These are phyloP conservation scores for Monosporascus sp. DNA, from an alignment of 2,329 filamentous ascomycete species.

Conservation along the genomic window DNA sequence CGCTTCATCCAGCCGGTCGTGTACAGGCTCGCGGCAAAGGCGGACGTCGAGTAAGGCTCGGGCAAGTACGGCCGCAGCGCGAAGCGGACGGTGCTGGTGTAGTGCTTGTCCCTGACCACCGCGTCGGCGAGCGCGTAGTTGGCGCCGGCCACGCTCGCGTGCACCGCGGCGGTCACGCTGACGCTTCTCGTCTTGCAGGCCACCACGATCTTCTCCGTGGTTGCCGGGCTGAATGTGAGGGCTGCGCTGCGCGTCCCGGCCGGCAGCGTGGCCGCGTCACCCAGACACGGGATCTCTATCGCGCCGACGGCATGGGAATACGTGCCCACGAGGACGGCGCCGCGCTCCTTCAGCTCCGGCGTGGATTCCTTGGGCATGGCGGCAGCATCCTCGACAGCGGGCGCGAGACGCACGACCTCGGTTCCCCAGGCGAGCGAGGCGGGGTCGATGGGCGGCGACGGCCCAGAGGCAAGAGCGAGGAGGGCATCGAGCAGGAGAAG, in stretches of 20 bases:
- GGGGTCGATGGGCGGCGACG: slow-evolving; percentile 12
- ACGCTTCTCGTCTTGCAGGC: slow-evolving; percentile 14
- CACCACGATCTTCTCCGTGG: slow-evolving; percentile 13
- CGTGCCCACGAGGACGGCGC: slow-evolving; percentile 8
- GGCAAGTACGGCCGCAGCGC: slow-evolving; percentile 22
- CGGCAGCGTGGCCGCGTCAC: slow-evolving; percentile 12
- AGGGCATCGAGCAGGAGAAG: slow-evolving; percentile 21
- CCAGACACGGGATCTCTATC: slow-evolving; percentile 16
- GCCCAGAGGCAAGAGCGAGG: slow-evolving; percentile 10
- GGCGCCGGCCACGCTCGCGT: slow-evolving; percentile 24
- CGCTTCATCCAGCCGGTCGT: slow-evolving; percentile 9
- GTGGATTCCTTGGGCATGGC: slow-evolving; percentile 9
- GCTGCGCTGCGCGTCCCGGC: slow-evolving; percentile 12
- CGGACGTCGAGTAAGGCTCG: slow-evolving; percentile 19
- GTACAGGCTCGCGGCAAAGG: slow-evolving; percentile 16
- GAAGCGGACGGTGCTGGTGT: slow-evolving; percentile 25
- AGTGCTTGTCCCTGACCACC: slow-evolving; percentile 14
- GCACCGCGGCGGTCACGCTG: slow-evolving; percentile 24
- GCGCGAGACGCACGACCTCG: slow-evolving; percentile 17
- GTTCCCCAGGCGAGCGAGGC: slow-evolving; percentile 21
- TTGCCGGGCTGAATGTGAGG: slow-evolving; percentile 8
- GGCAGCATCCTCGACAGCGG: slow-evolving; percentile 18
- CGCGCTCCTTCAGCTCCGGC: slow-evolving; percentile 12
- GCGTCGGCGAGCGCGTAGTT: slow-evolving; percentile 18
- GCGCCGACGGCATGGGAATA: slow-evolving; percentile 14